Conservation (phyloP, 306 rosid species). For the Purshia tridentata region DNA sequence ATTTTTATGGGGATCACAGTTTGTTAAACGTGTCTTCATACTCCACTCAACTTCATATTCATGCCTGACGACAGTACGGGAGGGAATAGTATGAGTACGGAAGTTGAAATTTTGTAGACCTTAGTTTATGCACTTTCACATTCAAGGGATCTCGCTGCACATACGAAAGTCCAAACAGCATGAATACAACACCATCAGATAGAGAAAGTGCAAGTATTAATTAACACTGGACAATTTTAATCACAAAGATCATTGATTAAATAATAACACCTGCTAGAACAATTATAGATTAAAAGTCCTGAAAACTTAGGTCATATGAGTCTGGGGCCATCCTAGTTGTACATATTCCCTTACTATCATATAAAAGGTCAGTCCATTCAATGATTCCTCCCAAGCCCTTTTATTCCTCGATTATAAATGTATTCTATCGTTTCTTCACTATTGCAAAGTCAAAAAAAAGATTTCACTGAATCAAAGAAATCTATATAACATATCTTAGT, state of each 20-base stretch:
- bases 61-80: conserved; percentile 78
- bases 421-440: neutral
- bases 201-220: neutral
- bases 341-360: conserved; percentile 1
- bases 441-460: neutral
- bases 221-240: neutral
- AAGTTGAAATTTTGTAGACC: conserved; percentile 85
- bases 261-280: neutral
- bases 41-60: conserved; percentile 71
- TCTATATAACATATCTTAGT: neutral
- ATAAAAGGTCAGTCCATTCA: neutral
- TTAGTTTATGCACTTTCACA: conserved; percentile 83
- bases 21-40: conserved; percentile 50
- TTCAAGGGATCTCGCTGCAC: conserved; percentile 71
- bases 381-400: neutral
- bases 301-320: neutral
- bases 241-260: neutral
- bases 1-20: conserved; percentile 85
- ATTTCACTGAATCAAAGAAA: neutral
- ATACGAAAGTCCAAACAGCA: neutral
- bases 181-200: neutral
- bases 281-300: neutral
- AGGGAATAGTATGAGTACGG: conserved; percentile 82
- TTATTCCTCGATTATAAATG: neutral
- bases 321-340: neutral